Conservation (phyloP, 2,329 filamentous ascomycete species). For the Cladosporium sp. region DNA sequence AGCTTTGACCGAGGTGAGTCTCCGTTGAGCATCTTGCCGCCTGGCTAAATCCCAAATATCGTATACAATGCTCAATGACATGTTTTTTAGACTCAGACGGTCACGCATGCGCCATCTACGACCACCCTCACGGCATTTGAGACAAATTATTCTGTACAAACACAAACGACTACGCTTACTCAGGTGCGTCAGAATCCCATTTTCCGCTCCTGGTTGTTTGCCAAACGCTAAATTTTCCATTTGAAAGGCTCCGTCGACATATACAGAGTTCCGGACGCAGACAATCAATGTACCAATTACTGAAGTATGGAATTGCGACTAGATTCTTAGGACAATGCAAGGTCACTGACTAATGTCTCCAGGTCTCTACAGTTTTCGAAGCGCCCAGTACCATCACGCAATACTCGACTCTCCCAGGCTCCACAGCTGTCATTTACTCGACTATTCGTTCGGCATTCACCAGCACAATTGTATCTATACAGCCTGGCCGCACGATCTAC, state of each 20-base stretch:
- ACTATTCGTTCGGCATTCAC: neutral
- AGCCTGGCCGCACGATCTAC: neutral
- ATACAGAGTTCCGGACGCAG: neutral
- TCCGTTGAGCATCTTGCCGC: too few relatives aligned
- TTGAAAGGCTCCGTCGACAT: neutral
- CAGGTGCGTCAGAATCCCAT: neutral
- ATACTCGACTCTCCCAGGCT: neutral
- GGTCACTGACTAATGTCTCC: neutral
- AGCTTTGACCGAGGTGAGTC: neutral
- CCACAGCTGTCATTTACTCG: neutral
- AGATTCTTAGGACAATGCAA: neutral
- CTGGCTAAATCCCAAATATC: too few relatives aligned
- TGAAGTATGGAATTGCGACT: neutral
- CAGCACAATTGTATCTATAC: neutral
- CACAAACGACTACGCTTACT: neutral
- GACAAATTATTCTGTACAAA: neutral
- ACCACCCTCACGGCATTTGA: neutral
- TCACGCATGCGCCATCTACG: neutral
- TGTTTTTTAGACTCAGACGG: neutral
- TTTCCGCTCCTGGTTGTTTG: too few relatives aligned
- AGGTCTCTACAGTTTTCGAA: neutral
- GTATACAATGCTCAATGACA: neutral
- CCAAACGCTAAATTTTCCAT: neutral
- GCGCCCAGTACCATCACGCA: conserved; percentile 1
- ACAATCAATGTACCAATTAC: neutral